Evolutionary conservation across 164 flowering plant genomes (phyloP).

Genomic region (Piper betle): DNA sequence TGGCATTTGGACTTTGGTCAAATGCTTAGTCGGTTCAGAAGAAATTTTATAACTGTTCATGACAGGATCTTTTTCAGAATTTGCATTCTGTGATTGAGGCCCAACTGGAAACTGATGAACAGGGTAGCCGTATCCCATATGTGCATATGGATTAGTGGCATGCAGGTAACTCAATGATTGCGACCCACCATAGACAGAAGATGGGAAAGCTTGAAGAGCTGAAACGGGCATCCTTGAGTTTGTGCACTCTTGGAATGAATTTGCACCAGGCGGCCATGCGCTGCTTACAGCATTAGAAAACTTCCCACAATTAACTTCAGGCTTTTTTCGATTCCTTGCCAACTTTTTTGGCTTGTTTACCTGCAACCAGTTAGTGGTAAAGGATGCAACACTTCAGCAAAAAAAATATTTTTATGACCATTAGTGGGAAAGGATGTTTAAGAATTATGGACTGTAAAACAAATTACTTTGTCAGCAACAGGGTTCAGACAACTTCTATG

Average conservation of each 20-base stretch:
- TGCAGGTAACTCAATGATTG: slow-evolving; percentile 24
- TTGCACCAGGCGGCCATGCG: slow-evolving; percentile 24
- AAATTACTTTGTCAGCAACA: slow-evolving; percentile 26
- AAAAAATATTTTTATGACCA: not conserved
- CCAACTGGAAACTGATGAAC: slow-evolving; percentile 22
- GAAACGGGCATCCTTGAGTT: slow-evolving; percentile 19
- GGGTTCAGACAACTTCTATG: slow-evolving; percentile 12
- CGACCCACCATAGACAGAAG: slow-evolving; percentile 21
- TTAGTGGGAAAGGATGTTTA: not conserved
- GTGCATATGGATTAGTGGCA: slow-evolving; percentile 19
- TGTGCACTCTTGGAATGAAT: slow-evolving; percentile 23
- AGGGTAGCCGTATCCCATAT: slow-evolving; percentile 23
- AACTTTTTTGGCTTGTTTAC: slow-evolving; percentile 20
- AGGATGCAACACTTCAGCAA: too few relatives aligned
- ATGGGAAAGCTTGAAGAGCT: slow-evolving; percentile 23
- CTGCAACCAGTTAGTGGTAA: slow-evolving; percentile 16
- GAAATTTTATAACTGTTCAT: slow-evolving; percentile 23
- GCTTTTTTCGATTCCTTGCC: slow-evolving; percentile 17
- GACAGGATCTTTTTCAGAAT: slow-evolving; percentile 19
- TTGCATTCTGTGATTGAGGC: slow-evolving; percentile 17
- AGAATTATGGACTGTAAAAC: not conserved
- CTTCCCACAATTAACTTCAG: slow-evolving; percentile 5
- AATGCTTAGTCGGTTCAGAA: slow-evolving; percentile 14
- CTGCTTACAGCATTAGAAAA: slow-evolving; percentile 18
- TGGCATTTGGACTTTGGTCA: slow-evolving; percentile 12